These are phyloP conservation scores for Fusarium multiceps DNA, from an alignment of 2,329 filamentous ascomycete species.

Conservation along the genomic window DNA sequence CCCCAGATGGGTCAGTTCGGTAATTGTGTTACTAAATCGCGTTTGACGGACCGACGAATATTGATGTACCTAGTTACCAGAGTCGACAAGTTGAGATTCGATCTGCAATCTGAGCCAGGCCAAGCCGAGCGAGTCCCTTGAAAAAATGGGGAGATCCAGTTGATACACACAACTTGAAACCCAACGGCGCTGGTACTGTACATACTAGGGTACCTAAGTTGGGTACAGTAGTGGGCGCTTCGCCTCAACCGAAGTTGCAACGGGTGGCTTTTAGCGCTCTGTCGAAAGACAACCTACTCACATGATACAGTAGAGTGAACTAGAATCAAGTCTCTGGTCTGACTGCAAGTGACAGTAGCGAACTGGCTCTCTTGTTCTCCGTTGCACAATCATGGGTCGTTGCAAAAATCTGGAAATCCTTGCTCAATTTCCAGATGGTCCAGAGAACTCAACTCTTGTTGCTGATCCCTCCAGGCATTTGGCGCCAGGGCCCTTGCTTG, in stretches of 20 bases:
- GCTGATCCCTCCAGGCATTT: slow-evolving; percentile 32
- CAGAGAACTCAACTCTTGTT: slow-evolving; percentile 23
- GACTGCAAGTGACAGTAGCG: neutral
- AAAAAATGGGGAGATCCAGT: slow-evolving; percentile 26
- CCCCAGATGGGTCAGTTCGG: neutral
- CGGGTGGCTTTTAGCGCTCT: slow-evolving; percentile 5
- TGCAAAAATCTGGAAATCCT: slow-evolving; percentile 4
- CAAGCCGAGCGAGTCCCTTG: slow-evolving; percentile 9
- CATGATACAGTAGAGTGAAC: neutral
- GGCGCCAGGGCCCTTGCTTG: slow-evolving; percentile 16
- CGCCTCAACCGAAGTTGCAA: slow-evolving; percentile 16
- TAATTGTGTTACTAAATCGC: neutral
- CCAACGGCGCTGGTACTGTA: slow-evolving; percentile 17
- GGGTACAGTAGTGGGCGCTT: slow-evolving; percentile 21
- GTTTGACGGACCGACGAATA: slow-evolving; percentile 9
- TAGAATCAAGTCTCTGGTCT: neutral
- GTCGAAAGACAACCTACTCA: neutral
- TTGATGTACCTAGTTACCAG: neutral
- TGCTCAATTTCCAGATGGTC: slow-evolving; percentile 14
- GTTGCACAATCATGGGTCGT: slow-evolving; percentile 6
- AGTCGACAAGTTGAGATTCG: neutral
- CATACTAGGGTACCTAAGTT: neutral
- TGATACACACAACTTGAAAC: slow-evolving; percentile 35
- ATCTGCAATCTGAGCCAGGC: slow-evolving; percentile 18
- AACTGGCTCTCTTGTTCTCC: neutral